A percentile compares a stretch with the other conserved stretches of the same genome.
Evolutionary conservation across 768 basidiomycete species (phyloP).

Genomic region (Lyophyllum decastes): DNA sequence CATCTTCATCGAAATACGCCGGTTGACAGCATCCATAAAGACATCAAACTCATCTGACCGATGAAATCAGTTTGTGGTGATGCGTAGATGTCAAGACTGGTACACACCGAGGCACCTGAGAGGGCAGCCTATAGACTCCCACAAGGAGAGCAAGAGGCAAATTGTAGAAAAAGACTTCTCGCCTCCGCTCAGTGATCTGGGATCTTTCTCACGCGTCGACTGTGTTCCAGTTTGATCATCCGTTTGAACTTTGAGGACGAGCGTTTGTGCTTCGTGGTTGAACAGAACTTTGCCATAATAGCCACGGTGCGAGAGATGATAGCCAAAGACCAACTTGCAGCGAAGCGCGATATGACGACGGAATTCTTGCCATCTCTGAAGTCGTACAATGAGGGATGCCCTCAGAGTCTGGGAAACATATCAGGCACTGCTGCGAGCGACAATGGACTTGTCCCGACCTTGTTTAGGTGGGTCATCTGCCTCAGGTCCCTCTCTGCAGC

Average conservation of each 20-base stretch:
- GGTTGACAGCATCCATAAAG: slow-evolving; percentile 94
- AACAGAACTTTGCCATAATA: slow-evolving; percentile 91
- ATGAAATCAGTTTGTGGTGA: not conserved
- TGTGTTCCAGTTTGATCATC: slow-evolving; percentile 74
- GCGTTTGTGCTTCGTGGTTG: slow-evolving; percentile 66
- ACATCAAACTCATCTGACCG: slow-evolving; percentile 92
- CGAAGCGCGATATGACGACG: slow-evolving; percentile 86
- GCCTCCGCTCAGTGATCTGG: slow-evolving; percentile 85
- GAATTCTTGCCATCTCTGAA: slow-evolving; percentile 84
- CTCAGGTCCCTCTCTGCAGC: slow-evolving; percentile 63
- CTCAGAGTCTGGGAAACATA: slow-evolving; percentile 55
- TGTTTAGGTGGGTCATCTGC: slow-evolving; percentile 65
- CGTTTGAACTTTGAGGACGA: slow-evolving; percentile 80
- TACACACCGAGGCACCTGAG: slow-evolving; percentile 68
- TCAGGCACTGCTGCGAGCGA: not conserved
- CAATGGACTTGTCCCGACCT: slow-evolving; percentile 40
- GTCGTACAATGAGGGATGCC: slow-evolving; percentile 63
- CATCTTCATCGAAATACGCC: slow-evolving; percentile 93
- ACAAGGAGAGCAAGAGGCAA: slow-evolving; percentile 88
- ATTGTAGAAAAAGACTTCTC: slow-evolving; percentile 98
- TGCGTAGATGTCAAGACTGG: not conserved
- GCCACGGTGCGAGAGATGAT: slow-evolving; percentile 81
- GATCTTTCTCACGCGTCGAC: slow-evolving; percentile 69
- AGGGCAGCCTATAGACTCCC: slow-evolving; percentile 95
- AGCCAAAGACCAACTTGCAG: slow-evolving; percentile 81